Conservation (phyloP, 495 filamentous ascomycete genomes). For the Tuber magnatum region DNA sequence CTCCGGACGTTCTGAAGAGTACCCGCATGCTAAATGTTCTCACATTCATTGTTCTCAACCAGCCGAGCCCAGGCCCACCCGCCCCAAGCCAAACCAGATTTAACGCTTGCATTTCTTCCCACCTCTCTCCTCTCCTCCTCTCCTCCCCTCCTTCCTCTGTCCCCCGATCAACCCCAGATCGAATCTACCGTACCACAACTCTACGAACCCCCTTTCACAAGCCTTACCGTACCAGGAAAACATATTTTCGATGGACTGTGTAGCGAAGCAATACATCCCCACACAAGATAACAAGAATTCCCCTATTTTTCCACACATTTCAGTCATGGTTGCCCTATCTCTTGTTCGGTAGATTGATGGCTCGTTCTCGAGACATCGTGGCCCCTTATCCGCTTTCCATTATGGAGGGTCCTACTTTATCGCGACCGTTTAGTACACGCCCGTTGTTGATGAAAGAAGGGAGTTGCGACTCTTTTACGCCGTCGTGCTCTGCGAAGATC, state of each 20-base stretch:
- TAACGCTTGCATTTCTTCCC: not conserved
- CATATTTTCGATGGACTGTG: not conserved
- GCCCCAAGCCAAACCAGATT: not conserved
- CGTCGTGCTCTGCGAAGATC: not conserved
- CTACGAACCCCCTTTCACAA: not conserved
- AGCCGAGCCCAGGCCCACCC: not conserved
- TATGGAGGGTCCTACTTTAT: not conserved
- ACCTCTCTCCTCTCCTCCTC: not conserved
- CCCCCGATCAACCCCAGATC: not conserved
- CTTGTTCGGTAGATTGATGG: not conserved
- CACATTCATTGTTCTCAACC: not conserved
- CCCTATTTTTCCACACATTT: constrained; percentile 2
- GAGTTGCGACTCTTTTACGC: not conserved
- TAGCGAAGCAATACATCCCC: not conserved
- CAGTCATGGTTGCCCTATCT: not conserved
- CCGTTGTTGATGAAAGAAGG: not conserved
- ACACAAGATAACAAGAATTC: constrained; percentile 2
- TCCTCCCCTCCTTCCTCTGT: not conserved
- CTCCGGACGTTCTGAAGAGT: not conserved
- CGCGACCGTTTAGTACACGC: not conserved
- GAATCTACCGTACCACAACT: not conserved
- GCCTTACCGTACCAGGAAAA: not conserved
- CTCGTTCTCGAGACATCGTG: not conserved
- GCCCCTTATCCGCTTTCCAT: not conserved
- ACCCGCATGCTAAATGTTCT: not conserved